These are phyloP conservation scores for Anisogramma anomala DNA, from an alignment of 2,329 filamentous ascomycete species.

Conservation along the genomic window DNA sequence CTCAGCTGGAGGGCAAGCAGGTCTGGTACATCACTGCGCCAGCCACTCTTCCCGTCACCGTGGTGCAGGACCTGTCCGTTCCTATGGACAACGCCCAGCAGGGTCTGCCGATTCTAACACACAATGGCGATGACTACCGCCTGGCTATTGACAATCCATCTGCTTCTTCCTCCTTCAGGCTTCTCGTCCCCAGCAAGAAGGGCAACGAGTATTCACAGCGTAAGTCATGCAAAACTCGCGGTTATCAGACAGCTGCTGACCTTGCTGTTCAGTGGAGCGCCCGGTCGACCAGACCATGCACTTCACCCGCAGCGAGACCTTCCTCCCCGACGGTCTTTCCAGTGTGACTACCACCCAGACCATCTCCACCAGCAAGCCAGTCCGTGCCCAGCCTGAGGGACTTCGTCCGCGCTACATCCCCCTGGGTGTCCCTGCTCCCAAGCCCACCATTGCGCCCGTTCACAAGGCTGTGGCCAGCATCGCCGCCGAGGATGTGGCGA, in stretches of 20 bases:
- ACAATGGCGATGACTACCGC: slow-evolving; percentile 53
- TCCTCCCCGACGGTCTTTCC: slow-evolving; percentile 9
- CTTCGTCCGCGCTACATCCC: slow-evolving; percentile 57
- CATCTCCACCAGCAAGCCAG: slow-evolving; percentile 32
- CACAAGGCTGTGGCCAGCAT: slow-evolving; percentile 8
- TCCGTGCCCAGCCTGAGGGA: slow-evolving; percentile 55
- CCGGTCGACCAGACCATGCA: slow-evolving; percentile 50
- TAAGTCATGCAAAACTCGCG: slow-evolving; percentile 6
- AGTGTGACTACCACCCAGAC: slow-evolving; percentile 28
- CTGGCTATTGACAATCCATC: slow-evolving; percentile 42
- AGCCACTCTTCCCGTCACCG: slow-evolving; percentile 54
- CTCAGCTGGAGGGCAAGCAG: slow-evolving; percentile 56
- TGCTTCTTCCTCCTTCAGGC: slow-evolving; percentile 40
- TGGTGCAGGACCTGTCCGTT: slow-evolving; percentile 54
- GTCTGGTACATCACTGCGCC: slow-evolving; percentile 73
- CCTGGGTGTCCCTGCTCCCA: slow-evolving; percentile 38
- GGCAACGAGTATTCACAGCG: slow-evolving; percentile 24
- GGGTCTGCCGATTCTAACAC: slow-evolving; percentile 44
- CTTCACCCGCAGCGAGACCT: slow-evolving; percentile 34
- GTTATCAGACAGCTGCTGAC: slow-evolving; percentile 17
- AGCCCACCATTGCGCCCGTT: slow-evolving; percentile 13
- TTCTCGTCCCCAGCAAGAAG: slow-evolving; percentile 48
- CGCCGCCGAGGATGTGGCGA: slow-evolving; percentile 12
- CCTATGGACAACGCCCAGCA: slow-evolving; percentile 42
- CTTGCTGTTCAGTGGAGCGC: slow-evolving; percentile 25